Evolutionary conservation across 1,284 basidiomycete genomes (phyloP).

Genomic region (Vanrija sp.): DNA sequence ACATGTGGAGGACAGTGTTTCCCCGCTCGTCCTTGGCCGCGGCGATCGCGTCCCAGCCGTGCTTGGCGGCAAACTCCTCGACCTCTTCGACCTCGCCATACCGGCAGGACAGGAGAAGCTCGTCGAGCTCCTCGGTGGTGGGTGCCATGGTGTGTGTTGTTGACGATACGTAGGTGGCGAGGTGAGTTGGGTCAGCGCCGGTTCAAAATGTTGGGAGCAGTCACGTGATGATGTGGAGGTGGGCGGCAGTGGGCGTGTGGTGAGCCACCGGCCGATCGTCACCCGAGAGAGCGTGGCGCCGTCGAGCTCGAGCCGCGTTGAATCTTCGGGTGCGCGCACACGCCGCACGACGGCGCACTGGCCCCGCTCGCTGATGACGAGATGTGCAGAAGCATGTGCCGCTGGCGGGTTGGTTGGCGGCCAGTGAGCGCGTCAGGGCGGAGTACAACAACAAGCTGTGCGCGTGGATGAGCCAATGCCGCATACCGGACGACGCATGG

Average conservation of each 20-base stretch:
- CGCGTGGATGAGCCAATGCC: too few species aligned
- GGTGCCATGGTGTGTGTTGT: slow-evolving; percentile 22
- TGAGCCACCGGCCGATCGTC: too few species aligned
- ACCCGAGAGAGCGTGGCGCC: too few species aligned
- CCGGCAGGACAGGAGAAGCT: slow-evolving; percentile 73
- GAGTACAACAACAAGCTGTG: too few species aligned
- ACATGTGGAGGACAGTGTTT: slow-evolving; percentile 79
- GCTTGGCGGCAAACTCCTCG: slow-evolving; percentile 59
- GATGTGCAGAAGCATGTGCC: neutral
- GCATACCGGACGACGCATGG: too few species aligned
- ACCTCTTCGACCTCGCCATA: slow-evolving; percentile 81
- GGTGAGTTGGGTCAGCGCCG: neutral
- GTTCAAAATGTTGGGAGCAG: neutral
- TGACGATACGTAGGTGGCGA: neutral
- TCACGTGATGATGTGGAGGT: neutral
- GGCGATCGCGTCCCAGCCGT: slow-evolving; percentile 57
- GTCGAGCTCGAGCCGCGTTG: too few species aligned
- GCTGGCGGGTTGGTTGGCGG: neutral
- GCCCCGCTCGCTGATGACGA: neutral
- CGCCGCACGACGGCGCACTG: neutral
- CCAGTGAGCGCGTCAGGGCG: too few species aligned
- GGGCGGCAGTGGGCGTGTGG: neutral
- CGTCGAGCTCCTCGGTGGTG: slow-evolving; percentile 62
- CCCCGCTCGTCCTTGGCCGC: slow-evolving; percentile 65
- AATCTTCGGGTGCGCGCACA: neutral